Percentiles rank a stretch among this genome's conserved stretches.
phyloP scores from a whole-genome alignment of 1,139 yeast genomes.

The Candida frijolesensis region DNA sequence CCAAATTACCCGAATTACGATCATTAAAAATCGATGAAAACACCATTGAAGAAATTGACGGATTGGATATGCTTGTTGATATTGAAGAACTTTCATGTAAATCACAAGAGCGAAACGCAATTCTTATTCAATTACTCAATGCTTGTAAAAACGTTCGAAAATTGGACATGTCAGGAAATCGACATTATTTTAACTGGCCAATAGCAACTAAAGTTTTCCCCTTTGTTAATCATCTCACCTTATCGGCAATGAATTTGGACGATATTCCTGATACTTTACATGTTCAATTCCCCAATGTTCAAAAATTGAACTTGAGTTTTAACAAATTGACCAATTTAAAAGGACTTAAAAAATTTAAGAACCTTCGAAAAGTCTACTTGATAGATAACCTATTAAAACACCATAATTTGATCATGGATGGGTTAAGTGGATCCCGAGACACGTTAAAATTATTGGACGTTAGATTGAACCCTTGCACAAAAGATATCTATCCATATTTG shows the following conservation, averaged over 20 bases:
- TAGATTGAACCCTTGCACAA: slow-evolving; percentile 53
- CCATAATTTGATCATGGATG: slow-evolving; percentile 35
- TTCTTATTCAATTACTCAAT: slow-evolving; percentile 23
- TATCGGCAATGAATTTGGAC: slow-evolving; percentile 48
- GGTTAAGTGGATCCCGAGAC: slow-evolving; percentile 32
- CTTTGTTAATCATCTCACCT: slow-evolving; percentile 40
- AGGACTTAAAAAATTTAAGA: slow-evolving; percentile 30
- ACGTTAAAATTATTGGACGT: slow-evolving; percentile 46
- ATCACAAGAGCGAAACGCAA: slow-evolving; percentile 28
- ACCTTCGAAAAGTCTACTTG: slow-evolving; percentile 42
- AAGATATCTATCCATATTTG: slow-evolving; percentile 53
- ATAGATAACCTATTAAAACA: slow-evolving; percentile 48
- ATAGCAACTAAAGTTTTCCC: slow-evolving; percentile 26
- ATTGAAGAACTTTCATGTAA: slow-evolving; percentile 48
- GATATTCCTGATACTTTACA: slow-evolving; percentile 39
- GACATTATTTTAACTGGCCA: slow-evolving; percentile 6
- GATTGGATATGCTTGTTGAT: slow-evolving; percentile 32
- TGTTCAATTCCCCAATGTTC: slow-evolving; percentile 45
- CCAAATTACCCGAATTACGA: slow-evolving; percentile 39
- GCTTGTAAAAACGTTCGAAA: slow-evolving; percentile 23
- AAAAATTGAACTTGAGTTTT: slow-evolving; percentile 53
- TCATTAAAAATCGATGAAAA: slow-evolving; percentile 53
- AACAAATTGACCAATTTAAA: slow-evolving; percentile 38
- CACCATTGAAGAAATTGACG: slow-evolving; percentile 25
- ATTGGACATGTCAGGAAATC: slow-evolving; percentile 46